Evolutionary conservation across 2,329 filamentous ascomycete species (phyloP).

Genomic region (Sporothrix brunneoviolacea): DNA sequence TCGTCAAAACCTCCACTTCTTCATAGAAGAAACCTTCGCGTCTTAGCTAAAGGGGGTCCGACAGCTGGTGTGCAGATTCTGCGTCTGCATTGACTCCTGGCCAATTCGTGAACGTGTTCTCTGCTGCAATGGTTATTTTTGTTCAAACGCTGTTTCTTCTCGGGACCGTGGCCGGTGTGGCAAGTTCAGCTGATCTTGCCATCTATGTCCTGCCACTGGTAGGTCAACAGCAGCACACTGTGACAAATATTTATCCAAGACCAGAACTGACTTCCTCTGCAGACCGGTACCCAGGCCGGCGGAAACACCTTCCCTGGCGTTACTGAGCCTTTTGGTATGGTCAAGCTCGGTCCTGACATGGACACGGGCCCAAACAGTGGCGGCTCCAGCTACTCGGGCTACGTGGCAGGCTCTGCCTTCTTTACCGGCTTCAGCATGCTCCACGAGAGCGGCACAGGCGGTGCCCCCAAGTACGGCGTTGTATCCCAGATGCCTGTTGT

Average conservation of each 20-base stretch:
- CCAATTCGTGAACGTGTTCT: too few relatives aligned
- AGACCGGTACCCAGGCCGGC: constrained; percentile 40
- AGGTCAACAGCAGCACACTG: constrained; percentile 5
- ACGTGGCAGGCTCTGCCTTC: constrained; percentile 27
- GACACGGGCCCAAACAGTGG: constrained; percentile 32
- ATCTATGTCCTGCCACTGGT: constrained; percentile 29
- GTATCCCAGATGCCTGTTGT: constrained; percentile 52
- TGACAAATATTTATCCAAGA: background rate
- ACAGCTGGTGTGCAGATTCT: background rate
- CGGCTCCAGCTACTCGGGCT: constrained; percentile 46
- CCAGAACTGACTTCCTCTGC: constrained; percentile 7
- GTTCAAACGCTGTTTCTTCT: background rate
- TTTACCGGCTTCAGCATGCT: constrained; percentile 57
- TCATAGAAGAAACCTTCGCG: background rate
- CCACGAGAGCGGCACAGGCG: constrained; percentile 61
- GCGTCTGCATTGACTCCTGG: too few relatives aligned
- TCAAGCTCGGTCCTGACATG: constrained; percentile 45
- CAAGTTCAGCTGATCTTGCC: constrained; percentile 22
- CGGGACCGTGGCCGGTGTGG: background rate
- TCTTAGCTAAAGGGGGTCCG: background rate
- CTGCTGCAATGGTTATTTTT: background rate
- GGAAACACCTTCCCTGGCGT: constrained; percentile 46
- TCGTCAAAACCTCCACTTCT: background rate
- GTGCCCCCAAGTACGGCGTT: constrained; percentile 63
- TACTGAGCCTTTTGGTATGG: constrained; percentile 40